Percentiles rank a stretch among this genome's conserved stretches.
phyloP scores from a whole-genome alignment of 495 filamentous ascomycete genomes.

The Aspergillus leporis region DNA sequence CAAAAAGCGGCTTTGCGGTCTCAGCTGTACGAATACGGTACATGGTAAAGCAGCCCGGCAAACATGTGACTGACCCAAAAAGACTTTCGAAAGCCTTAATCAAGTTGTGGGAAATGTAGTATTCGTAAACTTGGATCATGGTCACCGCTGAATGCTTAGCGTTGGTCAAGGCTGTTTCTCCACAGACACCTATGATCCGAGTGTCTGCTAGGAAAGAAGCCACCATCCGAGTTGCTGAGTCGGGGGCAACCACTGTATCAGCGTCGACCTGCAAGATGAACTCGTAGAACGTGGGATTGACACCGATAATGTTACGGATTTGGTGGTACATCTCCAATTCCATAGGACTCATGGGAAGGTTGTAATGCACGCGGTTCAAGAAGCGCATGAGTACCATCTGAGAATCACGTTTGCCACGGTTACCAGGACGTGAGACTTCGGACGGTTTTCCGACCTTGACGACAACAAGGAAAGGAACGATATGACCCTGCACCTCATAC shows the following conservation, averaged over 20 bases:
- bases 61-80: slow-evolving; percentile 95
- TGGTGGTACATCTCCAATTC: slow-evolving; percentile 99
- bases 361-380: slow-evolving; percentile 97
- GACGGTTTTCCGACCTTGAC: slow-evolving; percentile 98
- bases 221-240: slow-evolving; percentile 92
- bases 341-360: slow-evolving; percentile 90
- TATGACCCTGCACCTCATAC: slow-evolving; percentile 96
- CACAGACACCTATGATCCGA: slow-evolving; percentile 87
- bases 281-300: slow-evolving; percentile 98
- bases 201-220: slow-evolving; percentile 89
- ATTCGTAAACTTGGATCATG: slow-evolving; percentile 99
- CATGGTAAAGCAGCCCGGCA: slow-evolving; percentile 98
- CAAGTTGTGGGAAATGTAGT: slow-evolving; percentile 98
- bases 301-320: slow-evolving; percentile 97
- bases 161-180: slow-evolving; percentile 91
- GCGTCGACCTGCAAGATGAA: slow-evolving; percentile 97
- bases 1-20: slow-evolving; percentile 91
- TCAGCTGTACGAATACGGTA: slow-evolving; percentile 94
- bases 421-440: slow-evolving; percentile 93
- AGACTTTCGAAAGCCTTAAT: slow-evolving; percentile 98
- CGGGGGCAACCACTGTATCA: slow-evolving; percentile 89
- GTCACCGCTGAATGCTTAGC: slow-evolving; percentile 90
- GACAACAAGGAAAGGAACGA: slow-evolving; percentile 95
- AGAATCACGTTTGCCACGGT: slow-evolving; percentile 98
- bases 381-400: slow-evolving; percentile 98